Percentiles rank a stretch among this genome's conserved stretches.
Conservation (phyloP, 192 early-diverging fungal genomes). For the Podila epigama region DNA sequence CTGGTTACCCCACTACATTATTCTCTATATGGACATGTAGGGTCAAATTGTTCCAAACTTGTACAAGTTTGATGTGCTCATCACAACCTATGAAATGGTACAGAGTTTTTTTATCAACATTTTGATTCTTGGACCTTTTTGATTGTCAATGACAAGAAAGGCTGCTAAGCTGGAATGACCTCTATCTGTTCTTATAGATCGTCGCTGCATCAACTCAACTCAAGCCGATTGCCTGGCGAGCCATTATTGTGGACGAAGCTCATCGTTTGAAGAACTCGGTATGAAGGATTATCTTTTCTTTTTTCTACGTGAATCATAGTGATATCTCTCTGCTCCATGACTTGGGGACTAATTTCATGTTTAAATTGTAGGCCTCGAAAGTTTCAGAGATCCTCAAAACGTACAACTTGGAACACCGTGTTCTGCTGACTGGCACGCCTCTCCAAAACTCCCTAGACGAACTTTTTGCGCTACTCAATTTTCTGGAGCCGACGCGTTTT, state of each 20-base stretch:
- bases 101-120: neutral
- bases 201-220: slow-evolving; percentile 69
- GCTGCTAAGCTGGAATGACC: neutral
- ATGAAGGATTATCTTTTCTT: neutral
- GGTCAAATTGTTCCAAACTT: slow-evolving; percentile 55
- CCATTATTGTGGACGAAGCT: slow-evolving; percentile 83
- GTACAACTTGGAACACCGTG: slow-evolving; percentile 78
- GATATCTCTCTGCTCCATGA: neutral
- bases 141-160: no score
- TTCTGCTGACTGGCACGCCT: slow-evolving; percentile 86
- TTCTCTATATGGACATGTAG: slow-evolving; percentile 18
- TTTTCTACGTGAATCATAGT: neutral
- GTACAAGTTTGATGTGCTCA: slow-evolving; percentile 69
- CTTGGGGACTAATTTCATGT: neutral
- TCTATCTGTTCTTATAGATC: slow-evolving; percentile 42
- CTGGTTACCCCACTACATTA: no score
- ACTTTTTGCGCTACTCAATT: slow-evolving; percentile 82
- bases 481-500: slow-evolving; percentile 80
- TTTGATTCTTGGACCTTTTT: no score
- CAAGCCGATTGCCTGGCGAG: slow-evolving; percentile 73
- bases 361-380: slow-evolving; percentile 65
- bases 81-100: slow-evolving; percentile 64
- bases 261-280: slow-evolving; percentile 87
- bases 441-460: slow-evolving; percentile 86
- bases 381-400: slow-evolving; percentile 76